Conservation (phyloP, 2,329 filamentous ascomycete species). For the Aspergillus ochraceus region DNA sequence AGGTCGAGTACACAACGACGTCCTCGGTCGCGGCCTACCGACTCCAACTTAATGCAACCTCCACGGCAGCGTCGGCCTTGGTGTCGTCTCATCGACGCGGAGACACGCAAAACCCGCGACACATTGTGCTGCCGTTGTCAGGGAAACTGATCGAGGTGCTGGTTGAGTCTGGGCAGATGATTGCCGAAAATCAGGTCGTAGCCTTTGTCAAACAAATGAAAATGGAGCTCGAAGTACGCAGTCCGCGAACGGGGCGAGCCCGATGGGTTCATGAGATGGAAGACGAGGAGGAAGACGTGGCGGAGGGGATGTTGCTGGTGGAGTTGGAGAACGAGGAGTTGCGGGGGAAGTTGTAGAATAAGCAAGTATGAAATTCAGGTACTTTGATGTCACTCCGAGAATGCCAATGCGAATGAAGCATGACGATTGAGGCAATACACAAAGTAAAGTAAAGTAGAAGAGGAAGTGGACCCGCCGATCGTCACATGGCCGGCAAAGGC, state of each 20-base stretch:
- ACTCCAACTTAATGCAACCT: constrained; percentile 48
- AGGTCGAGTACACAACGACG: constrained; percentile 51
- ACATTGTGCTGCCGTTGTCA: constrained; percentile 58
- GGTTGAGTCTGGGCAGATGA: constrained; percentile 53
- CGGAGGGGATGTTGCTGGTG: constrained; percentile 55
- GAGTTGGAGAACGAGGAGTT: constrained; percentile 48
- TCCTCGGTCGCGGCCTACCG: constrained; percentile 43
- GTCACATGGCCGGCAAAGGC: constrained; percentile 1
- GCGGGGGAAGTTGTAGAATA: constrained; percentile 30
- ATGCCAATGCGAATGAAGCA: too few relatives aligned
- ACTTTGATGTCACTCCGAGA: too few relatives aligned
- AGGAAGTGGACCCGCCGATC: background rate
- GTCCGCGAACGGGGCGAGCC: constrained; percentile 48
- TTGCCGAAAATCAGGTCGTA: constrained; percentile 54
- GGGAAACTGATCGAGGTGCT: constrained; percentile 62
- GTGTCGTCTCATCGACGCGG: constrained; percentile 50
- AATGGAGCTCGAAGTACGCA: constrained; percentile 66
- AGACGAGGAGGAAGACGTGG: constrained; percentile 53
- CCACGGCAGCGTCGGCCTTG: constrained; percentile 44
- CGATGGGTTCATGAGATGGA: constrained; percentile 55
- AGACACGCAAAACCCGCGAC: constrained; percentile 50
- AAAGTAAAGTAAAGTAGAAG: too few relatives aligned
- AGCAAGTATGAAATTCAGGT: too few relatives aligned
- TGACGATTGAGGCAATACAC: too few relatives aligned
- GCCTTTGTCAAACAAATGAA: constrained; percentile 67